Evolutionary conservation across 176 grass and related monocot genomes (phyloP), one percentile per base, ranked within the genome.

Genomic region (Oryza punctata): DNA sequence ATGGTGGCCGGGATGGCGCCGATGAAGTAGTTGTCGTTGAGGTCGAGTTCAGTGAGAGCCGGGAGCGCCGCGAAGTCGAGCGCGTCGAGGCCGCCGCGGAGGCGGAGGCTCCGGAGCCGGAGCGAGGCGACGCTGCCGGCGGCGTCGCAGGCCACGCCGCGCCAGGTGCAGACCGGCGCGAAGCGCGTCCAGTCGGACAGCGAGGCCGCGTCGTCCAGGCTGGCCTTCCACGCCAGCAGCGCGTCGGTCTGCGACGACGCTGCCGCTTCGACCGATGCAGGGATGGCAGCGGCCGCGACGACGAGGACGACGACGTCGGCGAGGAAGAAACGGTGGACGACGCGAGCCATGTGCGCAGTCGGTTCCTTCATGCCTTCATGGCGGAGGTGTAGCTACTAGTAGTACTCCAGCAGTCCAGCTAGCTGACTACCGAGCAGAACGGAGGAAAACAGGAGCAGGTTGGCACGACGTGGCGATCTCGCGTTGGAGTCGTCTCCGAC

Each of bases 221-320:
- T 94, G 35, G 79, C 63, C 72, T 88, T 97, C 94, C 94, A 97
- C 46, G 75, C 75, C 40, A 94, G 75, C 3, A 97, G 87, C 16
- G 82, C 91, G 50, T 72, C 67, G 28, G 72, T 79, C 72, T 16
- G 70, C 15, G 73, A 79, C 29, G 69, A 77, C 16, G 85, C 81
- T 63, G 35, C 67, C 44, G 79, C 77, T 0, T 37, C 7, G 6
- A 7, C 35, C 35, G 35, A 37, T 7, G 35, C 35, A 37, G 35
- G 35, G 35, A 37, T 37, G 35, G 72, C 65, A 10, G 16, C 54
- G 70, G 79, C 41, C 35, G 35, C 35, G 7, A 26, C 25, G 35
- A 50, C 7, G 35, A 37, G 35, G 35, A 37, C 35, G 35, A 37
- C 35, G 35, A 37, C 35, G 35, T 37, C 35, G 35, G 7, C 35